Conservation (phyloP, 768 basidiomycete species). For the Sarcomyxa edulis region DNA sequence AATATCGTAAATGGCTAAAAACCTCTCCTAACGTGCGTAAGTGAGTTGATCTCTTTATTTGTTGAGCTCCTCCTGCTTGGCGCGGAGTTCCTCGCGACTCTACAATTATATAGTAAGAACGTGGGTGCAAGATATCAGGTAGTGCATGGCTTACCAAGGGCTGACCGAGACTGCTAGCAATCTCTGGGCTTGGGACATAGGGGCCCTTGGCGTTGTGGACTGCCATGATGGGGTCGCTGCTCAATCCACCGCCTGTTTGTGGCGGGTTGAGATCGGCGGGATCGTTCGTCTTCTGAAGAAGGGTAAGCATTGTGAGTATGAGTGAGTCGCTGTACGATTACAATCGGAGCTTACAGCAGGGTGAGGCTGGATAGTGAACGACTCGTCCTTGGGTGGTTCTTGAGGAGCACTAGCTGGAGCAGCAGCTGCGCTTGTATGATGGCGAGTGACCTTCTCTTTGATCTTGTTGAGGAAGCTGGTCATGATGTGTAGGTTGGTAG, state of each 20-base stretch:
- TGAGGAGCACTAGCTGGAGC: conserved; percentile 4
- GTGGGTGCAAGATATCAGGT: not conserved
- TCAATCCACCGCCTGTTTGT: conserved; percentile 29
- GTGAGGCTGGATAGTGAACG: conserved; percentile 53
- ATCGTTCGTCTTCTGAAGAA: conserved; percentile 50
- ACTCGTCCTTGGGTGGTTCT: conserved; percentile 26
- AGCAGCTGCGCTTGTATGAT: conserved; percentile 7
- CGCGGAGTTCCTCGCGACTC: conserved; percentile 48
- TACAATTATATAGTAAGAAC: conserved; percentile 12
- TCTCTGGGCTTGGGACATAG: conserved; percentile 38
- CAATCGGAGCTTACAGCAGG: conserved; percentile 42
- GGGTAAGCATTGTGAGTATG: not conserved
- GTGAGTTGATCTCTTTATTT: too few species aligned
- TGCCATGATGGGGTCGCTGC: conserved; percentile 29
- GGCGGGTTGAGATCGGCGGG: conserved; percentile 43
- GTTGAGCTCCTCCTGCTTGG: conserved; percentile 43
- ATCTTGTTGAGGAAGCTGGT: conserved; percentile 19
- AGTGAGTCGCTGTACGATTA: not conserved
- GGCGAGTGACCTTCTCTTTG: conserved; percentile 16
- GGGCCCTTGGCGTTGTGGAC: conserved; percentile 50
- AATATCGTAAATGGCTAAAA: too few species aligned
- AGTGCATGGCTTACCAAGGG: conserved; percentile 33
- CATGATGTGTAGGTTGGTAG: conserved; percentile 12
- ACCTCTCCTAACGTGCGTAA: too few species aligned
- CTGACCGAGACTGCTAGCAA: conserved; percentile 38